Evolutionary conservation across 345 rosid genomes (phyloP), one percentile per base, ranked within the genome.

Genomic region (Alliaria petiolata): DNA sequence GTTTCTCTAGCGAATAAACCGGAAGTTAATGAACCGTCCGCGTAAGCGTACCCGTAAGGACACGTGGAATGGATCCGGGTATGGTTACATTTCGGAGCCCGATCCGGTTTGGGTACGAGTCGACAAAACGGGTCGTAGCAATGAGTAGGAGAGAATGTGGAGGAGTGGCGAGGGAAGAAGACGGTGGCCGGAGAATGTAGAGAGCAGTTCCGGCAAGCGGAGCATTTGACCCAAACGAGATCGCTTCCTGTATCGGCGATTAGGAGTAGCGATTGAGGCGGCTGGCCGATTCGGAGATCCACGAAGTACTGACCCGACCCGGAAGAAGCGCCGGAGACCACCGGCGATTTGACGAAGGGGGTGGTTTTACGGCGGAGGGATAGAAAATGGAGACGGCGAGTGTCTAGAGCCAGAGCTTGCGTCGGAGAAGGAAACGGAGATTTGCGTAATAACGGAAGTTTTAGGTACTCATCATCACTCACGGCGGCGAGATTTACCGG

Each of bases 261-360:
- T 50, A 93, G 75, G 74, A 82, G 87, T 8, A 88, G 77, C 16
- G 81, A 67, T 42, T 93, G 98, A 6, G 97, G 93, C 2, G 97
- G 98, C 16, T 91, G 78, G 5, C 98, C 96, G 8, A 92, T 70
- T 36, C 83, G 87, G 65, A 92, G 81, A 67, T 85, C 67, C 62
- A 87, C 87, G 52, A 92, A 85, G 83, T 92, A 92, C 79, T 92
- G 96, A 6, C 98, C 96, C 59, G 95, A 74, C 42, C 96, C 98
- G 70, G 84, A 72, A 62, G 86, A 63, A 5, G 95, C 93, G 6
- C 91, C 96, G 72, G 98, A 92, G 53, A 79, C 56, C 0, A 90
- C 73, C 0, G 98, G 96, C 3, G 91, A 84, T 36, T 65, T 86
- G 43, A 81, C 16, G 54, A 79, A 38, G 0, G 83, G 55, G 11